These are phyloP conservation scores for Cercophora samala DNA, from an alignment of 495 filamentous ascomycete species.

Conservation along the genomic window DNA sequence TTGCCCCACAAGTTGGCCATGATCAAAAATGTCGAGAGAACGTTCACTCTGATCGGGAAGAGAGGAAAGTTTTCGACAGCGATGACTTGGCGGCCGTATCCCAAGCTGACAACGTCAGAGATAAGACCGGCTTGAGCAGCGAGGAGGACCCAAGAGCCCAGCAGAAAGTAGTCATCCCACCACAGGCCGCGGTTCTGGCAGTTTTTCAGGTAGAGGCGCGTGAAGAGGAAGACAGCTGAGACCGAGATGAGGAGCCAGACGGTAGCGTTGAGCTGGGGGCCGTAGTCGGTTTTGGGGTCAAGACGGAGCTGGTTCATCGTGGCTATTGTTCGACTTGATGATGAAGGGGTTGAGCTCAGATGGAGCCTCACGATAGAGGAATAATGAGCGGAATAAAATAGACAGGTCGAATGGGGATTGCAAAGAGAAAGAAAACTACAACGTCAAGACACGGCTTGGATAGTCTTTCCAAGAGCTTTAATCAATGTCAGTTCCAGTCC, in stretches of 20 bases:
- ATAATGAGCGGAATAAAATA: background rate
- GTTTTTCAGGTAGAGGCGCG: conserved; percentile 30
- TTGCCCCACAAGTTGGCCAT: conserved; percentile 31
- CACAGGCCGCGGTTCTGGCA: conserved; percentile 31
- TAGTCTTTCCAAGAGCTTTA: background rate
- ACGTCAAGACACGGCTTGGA: conserved; percentile 2
- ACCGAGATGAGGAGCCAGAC: conserved; percentile 29
- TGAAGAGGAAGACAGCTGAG: conserved; percentile 29
- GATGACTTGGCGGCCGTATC: conserved; percentile 31
- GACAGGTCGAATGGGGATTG: background rate
- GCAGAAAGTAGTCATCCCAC: conserved; percentile 34
- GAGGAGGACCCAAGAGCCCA: conserved; percentile 27
- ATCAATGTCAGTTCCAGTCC: background rate
- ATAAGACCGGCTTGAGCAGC: conserved; percentile 17
- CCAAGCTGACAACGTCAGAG: conserved; percentile 26
- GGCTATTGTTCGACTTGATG: too few species aligned
- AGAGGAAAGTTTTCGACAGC: conserved; percentile 16
- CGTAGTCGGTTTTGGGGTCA: conserved; percentile 15
- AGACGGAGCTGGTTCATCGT: background rate
- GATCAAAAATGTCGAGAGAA: conserved; percentile 26
- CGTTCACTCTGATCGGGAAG: conserved; percentile 22
- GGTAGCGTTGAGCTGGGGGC: conserved; percentile 26
- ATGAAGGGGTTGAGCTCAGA: background rate
- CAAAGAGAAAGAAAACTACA: background rate
- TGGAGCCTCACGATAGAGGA: background rate